Evolutionary conservation across 352 stramenopile species (phyloP), one percentile per base, ranked within the genome.

Genomic region (Globisporangium mamillatum): DNA sequence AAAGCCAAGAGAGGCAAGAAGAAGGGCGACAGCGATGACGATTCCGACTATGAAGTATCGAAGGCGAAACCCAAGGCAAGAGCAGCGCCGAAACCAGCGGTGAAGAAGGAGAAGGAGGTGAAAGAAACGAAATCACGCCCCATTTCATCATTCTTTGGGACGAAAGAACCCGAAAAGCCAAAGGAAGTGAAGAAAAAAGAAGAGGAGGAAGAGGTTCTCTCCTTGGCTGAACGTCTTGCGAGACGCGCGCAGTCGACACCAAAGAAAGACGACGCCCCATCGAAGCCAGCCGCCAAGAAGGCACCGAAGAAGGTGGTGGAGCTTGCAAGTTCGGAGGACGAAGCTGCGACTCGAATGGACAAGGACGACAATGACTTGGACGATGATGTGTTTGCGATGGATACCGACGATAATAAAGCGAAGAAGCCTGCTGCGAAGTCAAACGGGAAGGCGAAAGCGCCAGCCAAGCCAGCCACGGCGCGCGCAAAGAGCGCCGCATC

Each of bases 301-400:
- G 53, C 27, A 24, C 25, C 53, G 52, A 69, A 72, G 52, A 69
- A 72, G 48, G 63, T 29, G 63, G 76, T 87, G 32, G 75, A 91
- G 50, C 48, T 92, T 46, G 75, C 71, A 0, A 82, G 68, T 57
- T 90, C 79, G 16, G 81, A 88, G 24, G 80, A 85, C 1, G 72
- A 81, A 1, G 72, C 46, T 62, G 56, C 6, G 18, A n/a, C 54
- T 44, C 54, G 27, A 12, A 25, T 25, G 36, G 61, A 48, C 22
- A n/a, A 50, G 7, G 63, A 77, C 8, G 52, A 69, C 14, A 68
- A 22, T 1, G 66, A 56, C 10, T 76, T 67, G 0, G 76, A 76
- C 24, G 84, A 93, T 59, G 88, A 94, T 60, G 82, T 91, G 3
- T 94, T 94, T 71, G 75, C 79, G 25, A 82, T 93, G 65, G 75